These are phyloP conservation scores for Phaeosphaeria sp. DNA, from an alignment of 2,329 filamentous ascomycete species.

Conservation along the genomic window DNA sequence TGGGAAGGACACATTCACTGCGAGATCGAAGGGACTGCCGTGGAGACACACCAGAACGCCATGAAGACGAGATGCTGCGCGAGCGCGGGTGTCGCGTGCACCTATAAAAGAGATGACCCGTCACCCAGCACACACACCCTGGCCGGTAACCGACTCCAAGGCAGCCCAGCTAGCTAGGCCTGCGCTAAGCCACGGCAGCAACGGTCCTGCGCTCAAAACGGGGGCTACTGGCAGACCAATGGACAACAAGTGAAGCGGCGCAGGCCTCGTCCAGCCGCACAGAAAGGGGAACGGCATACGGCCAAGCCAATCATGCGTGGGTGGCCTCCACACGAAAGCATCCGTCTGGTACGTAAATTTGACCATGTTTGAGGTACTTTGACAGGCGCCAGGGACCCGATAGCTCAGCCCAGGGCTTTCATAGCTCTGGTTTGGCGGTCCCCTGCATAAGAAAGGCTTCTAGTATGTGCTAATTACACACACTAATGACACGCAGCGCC, in stretches of 20 bases:
- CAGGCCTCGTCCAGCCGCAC: background rate
- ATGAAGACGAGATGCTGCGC: background rate
- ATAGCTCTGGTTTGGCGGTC: background rate
- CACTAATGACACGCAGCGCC: constrained; percentile 1
- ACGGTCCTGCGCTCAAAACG: constrained; percentile 1
- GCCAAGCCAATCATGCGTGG: background rate
- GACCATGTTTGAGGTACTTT: constrained; percentile 1
- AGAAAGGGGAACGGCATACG: background rate
- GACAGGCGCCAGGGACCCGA: constrained; percentile 5
- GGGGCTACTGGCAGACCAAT: background rate
- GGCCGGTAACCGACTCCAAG: background rate
- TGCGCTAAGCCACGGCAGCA: constrained; percentile 5
- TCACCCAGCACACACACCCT: background rate
- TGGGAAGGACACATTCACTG: background rate
- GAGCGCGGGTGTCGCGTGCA: constrained; percentile 5
- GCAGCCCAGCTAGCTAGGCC: background rate
- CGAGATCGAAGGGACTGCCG: background rate
- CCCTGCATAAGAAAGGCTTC: constrained; percentile 2
- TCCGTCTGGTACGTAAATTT: background rate
- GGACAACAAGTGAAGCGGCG: background rate
- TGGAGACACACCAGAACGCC: background rate
- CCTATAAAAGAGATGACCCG: constrained; percentile 4
- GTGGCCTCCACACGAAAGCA: background rate
- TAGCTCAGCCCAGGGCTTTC: constrained; percentile 2
- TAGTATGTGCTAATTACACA: constrained; percentile 5